Base-by-base conservation (phyloP, 495 filamentous ascomycete species). In the Cryomyces minteri region DNA sequence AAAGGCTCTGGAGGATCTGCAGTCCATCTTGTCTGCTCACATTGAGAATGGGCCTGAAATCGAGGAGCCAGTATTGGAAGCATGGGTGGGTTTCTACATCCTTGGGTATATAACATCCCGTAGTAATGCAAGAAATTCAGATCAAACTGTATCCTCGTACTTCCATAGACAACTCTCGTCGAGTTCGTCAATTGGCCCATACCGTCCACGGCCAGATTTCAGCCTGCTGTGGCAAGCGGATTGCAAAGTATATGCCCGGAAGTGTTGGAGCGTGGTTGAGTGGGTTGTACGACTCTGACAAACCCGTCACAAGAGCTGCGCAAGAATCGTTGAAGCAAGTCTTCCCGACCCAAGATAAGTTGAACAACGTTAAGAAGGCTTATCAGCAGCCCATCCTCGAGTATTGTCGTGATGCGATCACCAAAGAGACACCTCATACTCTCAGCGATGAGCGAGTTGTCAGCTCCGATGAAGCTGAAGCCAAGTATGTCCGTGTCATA, bases 1-100 rank as follows among this genome's bases (percentile, higher is more conserved):
- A n/a, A 94, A 92, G 58, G 90, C 86, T 0, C 58, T 99, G 42
- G 88, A 96, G 45, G 88, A 94, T 38, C 58, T 99, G 32, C 72
- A 79, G 40, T 57, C 71, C 36, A 72, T 80, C 54, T 64, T 85
- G n/a, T 46, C 67, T 51, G 58, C 62, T 43, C 46, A 68, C 40
- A 54, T 67, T 44, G 63, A 62, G 11, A 58, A 63, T 31, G 60
- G 56, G 25, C 71, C 67, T 2, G 78, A 73, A 6, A 59, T 79
- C 10, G 84, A 93, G 55, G 84, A 92, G 43, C 66, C 75, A 0
- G 65, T 94, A 4, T 61, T 95, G 43, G 79, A 84, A 44, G 82
- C 82, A 52, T 98, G 88, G 88, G 87, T 93, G 68, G 50, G 79
- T 76, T 46, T 53, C 50, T 46, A 46, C 43, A 39, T 18, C 34